These are phyloP conservation scores for Globisporangium echinulatum DNA, from an alignment of 352 stramenopile genomes.

Conservation along the genomic window DNA sequence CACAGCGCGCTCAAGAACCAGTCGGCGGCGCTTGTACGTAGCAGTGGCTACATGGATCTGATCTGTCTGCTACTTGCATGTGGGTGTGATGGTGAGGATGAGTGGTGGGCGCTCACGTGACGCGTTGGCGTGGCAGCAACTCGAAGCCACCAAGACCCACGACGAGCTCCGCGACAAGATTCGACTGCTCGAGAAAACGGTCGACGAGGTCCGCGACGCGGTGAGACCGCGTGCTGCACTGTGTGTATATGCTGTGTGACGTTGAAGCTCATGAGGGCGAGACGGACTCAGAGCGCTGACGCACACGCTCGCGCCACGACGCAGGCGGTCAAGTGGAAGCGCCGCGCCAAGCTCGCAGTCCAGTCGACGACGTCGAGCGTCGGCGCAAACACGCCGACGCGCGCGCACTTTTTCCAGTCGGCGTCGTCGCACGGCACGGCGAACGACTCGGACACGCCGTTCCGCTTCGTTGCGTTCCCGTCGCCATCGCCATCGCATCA, in stretches of 20 bases:
- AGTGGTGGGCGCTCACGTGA: background rate
- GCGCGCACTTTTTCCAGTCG: conserved; percentile 35
- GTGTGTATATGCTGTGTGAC: background rate
- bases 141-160: conserved; percentile 34
- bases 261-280: no score
- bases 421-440: conserved; percentile 52
- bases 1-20: conserved; percentile 34
- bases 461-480: conserved; percentile 31
- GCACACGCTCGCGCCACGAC: no score
- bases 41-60: background rate
- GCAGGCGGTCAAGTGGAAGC: conserved; percentile 52
- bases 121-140: conserved; percentile 12
- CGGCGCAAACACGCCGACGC: conserved; percentile 22
- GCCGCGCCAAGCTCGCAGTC: conserved; percentile 54
- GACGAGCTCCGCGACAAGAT: conserved; percentile 49
- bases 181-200: conserved; percentile 60
- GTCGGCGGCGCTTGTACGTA: conserved; percentile 27
- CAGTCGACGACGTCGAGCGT: conserved; percentile 22
- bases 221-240: conserved; percentile 13
- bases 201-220: conserved; percentile 49
- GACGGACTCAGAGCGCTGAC: no score
- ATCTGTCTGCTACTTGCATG: background rate
- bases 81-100: no score
- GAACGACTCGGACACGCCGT: conserved; percentile 54
- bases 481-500: conserved; percentile 14